Evolutionary conservation across 176 grass and related monocot species (phyloP), one percentile per base, ranked within the genome.

Genomic region (Zoysia japonica): DNA sequence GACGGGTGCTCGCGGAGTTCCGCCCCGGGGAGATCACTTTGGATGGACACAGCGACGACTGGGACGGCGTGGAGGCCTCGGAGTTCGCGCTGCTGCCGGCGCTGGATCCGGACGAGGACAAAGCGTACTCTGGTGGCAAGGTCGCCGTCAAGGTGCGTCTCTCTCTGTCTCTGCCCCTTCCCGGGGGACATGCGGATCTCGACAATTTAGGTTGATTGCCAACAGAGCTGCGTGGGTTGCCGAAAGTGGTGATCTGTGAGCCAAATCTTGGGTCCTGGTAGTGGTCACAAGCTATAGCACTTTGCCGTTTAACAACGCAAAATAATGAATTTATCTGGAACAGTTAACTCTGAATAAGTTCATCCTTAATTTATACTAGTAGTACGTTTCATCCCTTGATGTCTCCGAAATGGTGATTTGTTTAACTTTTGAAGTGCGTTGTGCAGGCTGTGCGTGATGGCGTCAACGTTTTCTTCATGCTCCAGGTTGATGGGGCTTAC

Each of bases 381-480:
- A 28, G 28, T 28, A 41, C 40, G 48, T 78, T 53, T 55, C 42
- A 60, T n/a, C 35, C 46, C 48, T 79, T 72, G 28, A 42, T 72
- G 48, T 53, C 68, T 83, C 61, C 51, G n/a, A 81, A 85, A 70
- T 61, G 66, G 19, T 78, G 72, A 19, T 48, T 80, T 55, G 20
- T 61, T 77, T 96, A 49, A 88, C 70, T 86, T 83, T 82, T 84
- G 35, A 11, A 83, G 56, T 88, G 69, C 54, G 6, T 52, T 85
- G 71, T 91, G 70, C 81, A 99, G 96, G 96, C 92, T 87, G 88
- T 89, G 68, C 96, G 95, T 89, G 96, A 99, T 70, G 96, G 96
- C 50, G 72, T 77, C 81, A 93, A 89, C 66, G 76, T 99, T 83
- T 95, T 92, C 78, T 99, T 99, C 71, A 76, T 92, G 85, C 88